A percentile compares a stretch with the other conserved stretches of the same genome.
These are phyloP conservation scores for Russula brevipes DNA, from an alignment of 768 basidiomycete genomes.

Conservation along the genomic window DNA sequence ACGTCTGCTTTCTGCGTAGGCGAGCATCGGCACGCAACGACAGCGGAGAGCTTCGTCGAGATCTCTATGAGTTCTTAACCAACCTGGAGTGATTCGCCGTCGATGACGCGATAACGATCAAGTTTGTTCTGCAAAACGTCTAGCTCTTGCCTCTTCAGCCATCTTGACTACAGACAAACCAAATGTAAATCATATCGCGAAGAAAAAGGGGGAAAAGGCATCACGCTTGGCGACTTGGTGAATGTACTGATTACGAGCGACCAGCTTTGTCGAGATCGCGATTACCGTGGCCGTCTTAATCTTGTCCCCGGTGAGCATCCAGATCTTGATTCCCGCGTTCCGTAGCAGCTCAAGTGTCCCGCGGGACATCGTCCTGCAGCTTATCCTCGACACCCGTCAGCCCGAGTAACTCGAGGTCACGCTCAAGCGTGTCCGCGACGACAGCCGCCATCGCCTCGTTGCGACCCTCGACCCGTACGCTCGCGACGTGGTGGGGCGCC, in stretches of 20 bases:
- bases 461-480: slow-evolving; percentile 69
- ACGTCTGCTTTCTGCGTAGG: slow-evolving; percentile 99
- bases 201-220: slow-evolving; percentile 23
- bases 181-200: neutral
- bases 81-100: slow-evolving; percentile 94
- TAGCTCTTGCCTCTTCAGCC: slow-evolving; percentile 77
- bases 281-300: slow-evolving; percentile 98
- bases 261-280: slow-evolving; percentile 94
- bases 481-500: slow-evolving; percentile 65
- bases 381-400: slow-evolving; percentile 99
- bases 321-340: slow-evolving; percentile 97
- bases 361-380: slow-evolving; percentile 94
- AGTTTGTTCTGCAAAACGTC: slow-evolving; percentile 92
- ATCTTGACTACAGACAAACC: slow-evolving; percentile 60
- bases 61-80: slow-evolving; percentile 96
- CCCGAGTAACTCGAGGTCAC: slow-evolving; percentile 85
- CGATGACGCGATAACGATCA: slow-evolving; percentile 97
- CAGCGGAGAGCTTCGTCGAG: slow-evolving; percentile 90
- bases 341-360: slow-evolving; percentile 85
- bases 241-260: slow-evolving; percentile 94
- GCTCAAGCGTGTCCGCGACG: slow-evolving; percentile 73
- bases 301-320: slow-evolving; percentile 99
- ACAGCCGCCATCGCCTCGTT: slow-evolving; percentile 77
- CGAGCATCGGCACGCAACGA: slow-evolving; percentile 96
- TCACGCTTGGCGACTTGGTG: slow-evolving; percentile 91